Base-by-base conservation (phyloP, 1,139 yeast species). In the Yamadazyma pseudoaaseri region DNA sequence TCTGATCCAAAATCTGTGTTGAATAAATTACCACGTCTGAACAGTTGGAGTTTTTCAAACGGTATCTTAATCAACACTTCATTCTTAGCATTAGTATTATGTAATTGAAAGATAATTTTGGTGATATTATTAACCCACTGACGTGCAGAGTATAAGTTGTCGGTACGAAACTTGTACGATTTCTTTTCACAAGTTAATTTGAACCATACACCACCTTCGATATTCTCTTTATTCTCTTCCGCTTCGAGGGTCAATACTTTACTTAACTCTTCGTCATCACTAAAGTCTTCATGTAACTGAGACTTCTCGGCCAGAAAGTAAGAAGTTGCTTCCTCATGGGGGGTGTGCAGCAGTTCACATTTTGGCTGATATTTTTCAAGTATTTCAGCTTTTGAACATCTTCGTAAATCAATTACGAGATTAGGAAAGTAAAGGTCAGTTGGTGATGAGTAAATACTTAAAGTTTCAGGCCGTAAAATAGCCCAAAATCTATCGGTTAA, bases 351-450 rank as follows among this genome's bases (percentile, higher is more conserved):
- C 29, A 29, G 34, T 15, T 47, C 48, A 4, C 36, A 24, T 36
- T 54, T 43, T 3, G 39, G 33, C 36, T 56, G 49, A 10, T 53
- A 60, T 34, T 57, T 58, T 11, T 67, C 62, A 27, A 65, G 44
- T 2, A 80, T 57, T 37, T 80, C 89, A 0, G 84, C 89, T 31
- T 70, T 61, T 5, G 74, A 52, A 9, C 90, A 87, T 11, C 74
- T 68, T 34, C 81, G 69, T 38, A 87, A 63, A 52, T 87, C 95
- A 29, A 92, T 78, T 0, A 86, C 81, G 22, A 85, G 63, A 5
- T 70, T 65, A 0, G 97, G 97, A 60, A 89, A 89, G 56, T 89
- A 89, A 15, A 84, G 62, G 36, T 87, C 95, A 0, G 87, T 80
- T 1, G 96, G 75, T 5, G 78, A 77, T 7, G 76, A 62, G 54